These are phyloP conservation scores for Cyclocybe cylindracea DNA, from an alignment of 768 basidiomycete species.

Conservation along the genomic window DNA sequence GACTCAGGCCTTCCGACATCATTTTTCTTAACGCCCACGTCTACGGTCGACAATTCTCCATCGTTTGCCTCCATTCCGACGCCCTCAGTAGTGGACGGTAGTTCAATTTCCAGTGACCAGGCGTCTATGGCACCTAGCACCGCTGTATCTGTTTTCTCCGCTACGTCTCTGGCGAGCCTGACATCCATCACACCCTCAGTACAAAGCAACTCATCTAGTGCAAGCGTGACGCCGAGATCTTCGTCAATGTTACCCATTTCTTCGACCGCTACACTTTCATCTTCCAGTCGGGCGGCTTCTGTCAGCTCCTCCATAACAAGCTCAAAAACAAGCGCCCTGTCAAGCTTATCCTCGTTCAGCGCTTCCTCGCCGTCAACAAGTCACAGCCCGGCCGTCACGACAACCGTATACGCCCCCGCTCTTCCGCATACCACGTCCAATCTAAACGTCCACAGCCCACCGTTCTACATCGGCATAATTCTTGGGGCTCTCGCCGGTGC, in stretches of 20 bases:
- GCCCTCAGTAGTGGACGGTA: too few species aligned
- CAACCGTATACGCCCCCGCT: slow-evolving; percentile 11
- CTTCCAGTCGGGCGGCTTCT: not conserved
- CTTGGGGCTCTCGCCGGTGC: slow-evolving; percentile 47
- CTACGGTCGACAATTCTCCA: not conserved
- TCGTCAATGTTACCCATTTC: not conserved
- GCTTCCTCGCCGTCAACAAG: slow-evolving; percentile 1
- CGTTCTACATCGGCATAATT: slow-evolving; percentile 53
- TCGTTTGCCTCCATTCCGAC: too few species aligned
- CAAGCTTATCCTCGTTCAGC: slow-evolving; percentile 1
- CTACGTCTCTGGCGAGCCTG: slow-evolving; percentile 5
- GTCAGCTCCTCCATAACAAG: too few species aligned
- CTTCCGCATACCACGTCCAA: slow-evolving; percentile 5
- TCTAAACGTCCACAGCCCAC: slow-evolving; percentile 32
- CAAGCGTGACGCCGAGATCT: not conserved
- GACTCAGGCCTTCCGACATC: not conserved
- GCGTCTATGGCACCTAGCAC: too few species aligned
- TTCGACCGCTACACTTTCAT: not conserved
- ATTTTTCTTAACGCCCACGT: not conserved
- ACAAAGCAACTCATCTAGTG: too few species aligned
- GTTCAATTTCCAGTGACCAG: too few species aligned
- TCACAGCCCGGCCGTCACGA: slow-evolving; percentile 3
- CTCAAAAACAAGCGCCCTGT: not conserved
- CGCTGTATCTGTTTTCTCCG: not conserved
- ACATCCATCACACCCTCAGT: not conserved